Evolutionary conservation across 192 early-diverging fungal genomes (phyloP), one percentile per base, ranked within the genome.

Genomic region (Backusella psychrophila): DNA sequence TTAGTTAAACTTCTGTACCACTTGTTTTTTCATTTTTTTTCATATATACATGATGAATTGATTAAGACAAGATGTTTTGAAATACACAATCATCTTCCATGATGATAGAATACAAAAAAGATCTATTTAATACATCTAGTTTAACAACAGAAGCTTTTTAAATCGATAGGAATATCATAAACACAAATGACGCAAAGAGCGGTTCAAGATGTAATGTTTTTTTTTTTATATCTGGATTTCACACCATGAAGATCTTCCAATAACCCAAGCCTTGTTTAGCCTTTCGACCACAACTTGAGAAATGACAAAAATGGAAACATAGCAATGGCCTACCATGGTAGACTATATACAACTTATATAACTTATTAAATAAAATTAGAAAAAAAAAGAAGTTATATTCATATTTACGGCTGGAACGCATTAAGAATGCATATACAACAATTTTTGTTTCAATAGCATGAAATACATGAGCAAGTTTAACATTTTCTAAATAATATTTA

Each of bases 401-500:
- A 11, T 29, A 63, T 9, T 63, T 63, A 26, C 23, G 56, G 21
- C 56, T 63, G 56, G 26, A 63, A 63, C 56, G 56, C 56, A 63
- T 63, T 49, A 63, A 63, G 23, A 63, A 63, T 63, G 56, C 56
- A 29, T 12, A 63, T 3, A 63, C 9, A 63, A 4, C 26, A 26
- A 26, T 26, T 63, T 63, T 63, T 63, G 56, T 63, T 29, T 63
- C 23, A 63, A 63, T 63, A 63, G 56, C 26, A 63, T 63, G 11
- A 2, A 14, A 29, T 63, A 63, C 23, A 63, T 1, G 56, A 63
- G 12, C 26, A 26, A 29, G 56, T 63, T 29, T 8, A 29, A 14
- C 56, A 63, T 63, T 63, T 63, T 63, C 56, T 29, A 63, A 63
- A 63, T 23, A 63, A 29, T 63, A 63, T 63, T 63, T 63, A 63